A percentile compares a stretch with the other conserved stretches of the same genome.
Evolutionary conservation across 1,284 basidiomycete species (phyloP).

Genomic region (Cryptococcus wingfieldii): DNA sequence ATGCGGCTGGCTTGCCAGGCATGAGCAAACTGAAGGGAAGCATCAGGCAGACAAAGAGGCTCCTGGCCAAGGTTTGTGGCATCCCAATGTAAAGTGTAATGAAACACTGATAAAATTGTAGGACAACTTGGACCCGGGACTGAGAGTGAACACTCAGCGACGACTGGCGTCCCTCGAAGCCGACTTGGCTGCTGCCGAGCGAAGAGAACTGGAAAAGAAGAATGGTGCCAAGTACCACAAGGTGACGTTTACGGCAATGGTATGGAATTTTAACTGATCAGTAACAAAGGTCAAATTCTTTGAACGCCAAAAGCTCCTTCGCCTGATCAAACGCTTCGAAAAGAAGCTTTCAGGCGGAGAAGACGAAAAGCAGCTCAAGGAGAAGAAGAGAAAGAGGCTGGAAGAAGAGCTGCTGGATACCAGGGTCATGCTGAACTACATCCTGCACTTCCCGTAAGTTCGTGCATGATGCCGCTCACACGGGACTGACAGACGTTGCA

Average conservation of each 20-base stretch:
- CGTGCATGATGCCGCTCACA: not conserved
- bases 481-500: slow-evolving; percentile 8
- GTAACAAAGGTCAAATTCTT: slow-evolving; percentile 67
- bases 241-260: slow-evolving; percentile 23
- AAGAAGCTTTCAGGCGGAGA: slow-evolving; percentile 48
- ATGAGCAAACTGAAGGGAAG: slow-evolving; percentile 67
- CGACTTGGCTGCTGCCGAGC: slow-evolving; percentile 64
- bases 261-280: not conserved
- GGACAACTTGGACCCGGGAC: slow-evolving; percentile 72
- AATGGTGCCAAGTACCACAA: slow-evolving; percentile 74
- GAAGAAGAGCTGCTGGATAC: slow-evolving; percentile 57
- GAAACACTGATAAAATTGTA: slow-evolving; percentile 32
- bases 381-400: slow-evolving; percentile 49
- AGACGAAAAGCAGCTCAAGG: slow-evolving; percentile 31
- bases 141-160: slow-evolving; percentile 71
- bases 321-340: slow-evolving; percentile 65
- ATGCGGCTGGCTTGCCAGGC: slow-evolving; percentile 36
- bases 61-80: slow-evolving; percentile 65
- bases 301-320: slow-evolving; percentile 72
- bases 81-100: not conserved
- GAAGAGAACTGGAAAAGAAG: slow-evolving; percentile 62
- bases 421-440: slow-evolving; percentile 74
- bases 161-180: slow-evolving; percentile 66
- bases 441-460: slow-evolving; percentile 59
- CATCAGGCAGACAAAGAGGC: slow-evolving; percentile 68